Evolutionary conservation across 1,284 basidiomycete species (phyloP).

Genomic region (Kwoniella shivajii): DNA sequence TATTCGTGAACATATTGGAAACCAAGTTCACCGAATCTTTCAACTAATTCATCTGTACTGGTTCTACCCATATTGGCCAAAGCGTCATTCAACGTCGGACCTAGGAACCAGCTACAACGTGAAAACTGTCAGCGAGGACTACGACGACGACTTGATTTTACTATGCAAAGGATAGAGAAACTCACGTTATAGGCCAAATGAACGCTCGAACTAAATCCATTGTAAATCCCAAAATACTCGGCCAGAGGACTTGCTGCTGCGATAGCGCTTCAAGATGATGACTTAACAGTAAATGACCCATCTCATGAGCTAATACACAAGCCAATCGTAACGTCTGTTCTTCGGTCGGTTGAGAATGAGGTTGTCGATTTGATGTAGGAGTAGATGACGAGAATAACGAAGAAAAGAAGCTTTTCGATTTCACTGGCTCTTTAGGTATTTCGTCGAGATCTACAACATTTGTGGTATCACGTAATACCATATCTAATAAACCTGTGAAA

Average conservation of each 20-base stretch:
- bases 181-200: slow-evolving; percentile 74
- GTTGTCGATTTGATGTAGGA: slow-evolving; percentile 27
- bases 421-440: slow-evolving; percentile 20
- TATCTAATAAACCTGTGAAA: slow-evolving; percentile 82
- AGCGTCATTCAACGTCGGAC: slow-evolving; percentile 87
- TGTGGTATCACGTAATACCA: slow-evolving; percentile 63
- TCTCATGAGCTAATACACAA: slow-evolving; percentile 81
- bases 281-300: slow-evolving; percentile 79
- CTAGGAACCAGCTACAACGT: slow-evolving; percentile 60
- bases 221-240: slow-evolving; percentile 72
- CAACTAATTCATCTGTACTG: slow-evolving; percentile 70
- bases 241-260: slow-evolving; percentile 75
- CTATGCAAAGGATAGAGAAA: slow-evolving; percentile 7
- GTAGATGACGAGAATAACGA: slow-evolving; percentile 24
- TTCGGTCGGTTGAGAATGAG: slow-evolving; percentile 61
- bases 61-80: slow-evolving; percentile 75
- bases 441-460: not conserved
- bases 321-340: slow-evolving; percentile 82
- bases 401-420: slow-evolving; percentile 19
- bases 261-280: slow-evolving; percentile 88
- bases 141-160: not conserved
- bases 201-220: slow-evolving; percentile 74
- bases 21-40: slow-evolving; percentile 59
- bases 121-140: not conserved
- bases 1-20: slow-evolving; percentile 76